Evolutionary conservation across 257 asterid species (phyloP), one percentile per base, ranked within the genome.

Genomic region (Solanum corneliomulleri): DNA sequence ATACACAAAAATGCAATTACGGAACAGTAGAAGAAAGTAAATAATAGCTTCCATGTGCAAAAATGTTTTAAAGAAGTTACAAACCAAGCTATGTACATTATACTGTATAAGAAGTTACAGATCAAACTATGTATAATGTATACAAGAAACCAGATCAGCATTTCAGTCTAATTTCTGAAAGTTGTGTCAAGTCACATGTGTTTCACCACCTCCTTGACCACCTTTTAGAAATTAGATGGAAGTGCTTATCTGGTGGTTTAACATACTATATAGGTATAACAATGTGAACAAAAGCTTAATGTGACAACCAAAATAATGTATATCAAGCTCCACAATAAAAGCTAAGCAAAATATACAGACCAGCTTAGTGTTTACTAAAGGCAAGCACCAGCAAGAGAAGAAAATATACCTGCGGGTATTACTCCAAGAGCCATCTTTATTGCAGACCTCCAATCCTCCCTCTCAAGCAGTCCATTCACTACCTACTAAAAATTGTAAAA

Each of bases 381-480:
- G 83, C 8, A 76, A 76, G 58, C 44, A 47, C 44, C 29, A 5
- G 44, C 6, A 70, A 86, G 37, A 20, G 58, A 52, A 82, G 44
- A 62, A 86, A 76, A 62, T 86, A 49, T 75, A 97, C 99, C 99
- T 92, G 99, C 99, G 84, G 99, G 99, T 74, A 97, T 94, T 86
- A 91, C 92, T 82, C 99, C 99, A 76, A 97, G 94, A 88, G 99
- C 98, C 86, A 88, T 95, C 91, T 29, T 92, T 83, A 95, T 94
- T 70, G 98, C 98, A 42, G 88, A 89, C 2, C 87, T 86, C 99
- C 99, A 97, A 75, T 97, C 99, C 92, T 92, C 92, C 95, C 99
- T 93, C 83, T 87, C 88, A 37, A 97, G 99, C 92, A 97, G 92
- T 90, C 99, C 99, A 89, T 95, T 97, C 70, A 97, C 90, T 83